Evolutionary conservation across 106 monocot species (phyloP), one percentile per base, ranked within the genome.

Genomic region (Acorus calamus): DNA sequence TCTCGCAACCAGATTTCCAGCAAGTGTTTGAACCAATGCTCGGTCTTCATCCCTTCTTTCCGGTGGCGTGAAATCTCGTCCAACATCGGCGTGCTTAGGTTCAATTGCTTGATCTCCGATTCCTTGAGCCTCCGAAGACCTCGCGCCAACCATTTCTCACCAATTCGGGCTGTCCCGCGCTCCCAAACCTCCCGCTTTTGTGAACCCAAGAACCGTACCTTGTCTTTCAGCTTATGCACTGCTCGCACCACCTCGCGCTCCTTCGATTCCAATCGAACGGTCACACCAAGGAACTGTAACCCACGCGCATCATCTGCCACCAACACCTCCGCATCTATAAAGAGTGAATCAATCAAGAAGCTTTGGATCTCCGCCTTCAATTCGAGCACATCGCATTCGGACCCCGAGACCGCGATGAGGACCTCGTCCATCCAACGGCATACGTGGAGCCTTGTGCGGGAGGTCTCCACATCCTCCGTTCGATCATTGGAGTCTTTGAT

Each of bases 391-490:
- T 66, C 54, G 49, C 88, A 80, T 77, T 66, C 78, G 41, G 96
- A 78, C 57, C 91, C 96, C 44, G 74, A 76, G 60, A 90, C 70
- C 4, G 82, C 80, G 62, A 98, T 67, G 75, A 91, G 75, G 50
- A 98, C 81, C 55, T 98, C 96, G 79, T 98, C 96, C 91, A 91
- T 87, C 59, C 79, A 84, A 53, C 96, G 79, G 63, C 96, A 98
- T 43, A 79, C 87, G 79, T 78, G 58, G 50, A 98, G 12, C 74
- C 67, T 87, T 57, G 28, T 28, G 28, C 28, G 28, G 28, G 28
- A 71, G 48, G 57, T 61, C 72, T 53, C 45, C 62, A 59, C 42
- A 51, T 45, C 55, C 42, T 59, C 42, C 11, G 8, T 44, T 45
- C 67, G 60, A 5, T 56, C 47, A 11, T 64, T 53, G 45, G 53